These are phyloP conservation scores for Podaxis sp. DNA, from an alignment of 768 basidiomycete genomes.

Conservation along the genomic window DNA sequence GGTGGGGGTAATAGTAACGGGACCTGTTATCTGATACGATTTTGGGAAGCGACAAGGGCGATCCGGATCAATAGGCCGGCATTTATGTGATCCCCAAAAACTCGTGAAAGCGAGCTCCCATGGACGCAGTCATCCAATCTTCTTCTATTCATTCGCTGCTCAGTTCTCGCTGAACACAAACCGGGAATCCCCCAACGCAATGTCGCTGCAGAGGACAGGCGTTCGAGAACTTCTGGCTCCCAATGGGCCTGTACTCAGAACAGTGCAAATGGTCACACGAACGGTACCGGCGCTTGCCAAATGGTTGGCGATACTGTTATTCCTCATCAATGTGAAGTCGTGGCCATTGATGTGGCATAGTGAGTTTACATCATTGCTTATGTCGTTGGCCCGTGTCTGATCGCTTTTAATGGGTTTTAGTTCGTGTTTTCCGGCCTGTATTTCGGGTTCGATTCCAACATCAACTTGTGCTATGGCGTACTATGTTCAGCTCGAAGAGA, in stretches of 20 bases:
- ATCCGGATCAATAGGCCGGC: neutral
- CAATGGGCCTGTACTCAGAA: neutral
- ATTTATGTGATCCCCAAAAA: neutral
- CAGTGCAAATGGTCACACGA: slow-evolving; percentile 1
- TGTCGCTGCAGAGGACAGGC: slow-evolving; percentile 6
- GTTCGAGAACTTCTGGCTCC: neutral
- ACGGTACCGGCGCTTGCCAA: slow-evolving; percentile 30
- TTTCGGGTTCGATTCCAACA: slow-evolving; percentile 33
- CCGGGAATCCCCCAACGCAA: neutral
- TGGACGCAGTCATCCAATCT: neutral
- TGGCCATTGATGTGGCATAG: slow-evolving; percentile 71
- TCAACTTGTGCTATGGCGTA: slow-evolving; percentile 31
- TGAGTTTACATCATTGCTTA: slow-evolving; percentile 36
- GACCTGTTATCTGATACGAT: too few relatives aligned
- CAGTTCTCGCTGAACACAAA: neutral
- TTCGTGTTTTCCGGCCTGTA: slow-evolving; percentile 55
- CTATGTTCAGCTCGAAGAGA: slow-evolving; percentile 41
- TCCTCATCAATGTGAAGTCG: slow-evolving; percentile 61
- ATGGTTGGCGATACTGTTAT: slow-evolving; percentile 42
- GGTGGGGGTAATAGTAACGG: too few relatives aligned
- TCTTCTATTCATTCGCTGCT: neutral
- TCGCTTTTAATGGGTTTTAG: slow-evolving; percentile 22
- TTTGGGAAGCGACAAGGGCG: too few relatives aligned
- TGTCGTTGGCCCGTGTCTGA: neutral
- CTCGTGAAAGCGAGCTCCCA: neutral